phyloP scores from a whole-genome alignment of 371 early-diverging fungal genomes.

The Nematocida sp. region DNA sequence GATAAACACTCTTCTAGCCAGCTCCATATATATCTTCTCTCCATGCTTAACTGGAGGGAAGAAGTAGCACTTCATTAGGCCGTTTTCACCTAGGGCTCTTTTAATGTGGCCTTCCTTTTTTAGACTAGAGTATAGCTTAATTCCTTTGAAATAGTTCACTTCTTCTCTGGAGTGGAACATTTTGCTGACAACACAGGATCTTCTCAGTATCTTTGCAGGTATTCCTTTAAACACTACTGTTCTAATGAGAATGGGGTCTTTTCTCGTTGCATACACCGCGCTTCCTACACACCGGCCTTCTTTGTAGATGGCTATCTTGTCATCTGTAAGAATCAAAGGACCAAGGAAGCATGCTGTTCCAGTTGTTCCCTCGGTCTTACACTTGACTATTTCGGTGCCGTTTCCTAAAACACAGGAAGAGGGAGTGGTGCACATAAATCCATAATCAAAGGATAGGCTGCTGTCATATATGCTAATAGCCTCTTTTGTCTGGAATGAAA shows the following conservation, averaged over 20 bases:
- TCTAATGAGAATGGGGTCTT: constrained; percentile 64
- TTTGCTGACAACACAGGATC: constrained; percentile 60
- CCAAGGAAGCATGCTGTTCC: constrained; percentile 66
- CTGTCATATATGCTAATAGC: not conserved
- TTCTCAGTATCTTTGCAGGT: constrained; percentile 65
- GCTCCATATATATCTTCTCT: constrained; percentile 63
- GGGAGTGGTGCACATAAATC: constrained; percentile 11
- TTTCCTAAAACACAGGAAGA: constrained; percentile 26
- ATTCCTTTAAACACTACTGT: constrained; percentile 60
- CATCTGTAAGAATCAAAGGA: constrained; percentile 61
- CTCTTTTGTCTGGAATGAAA: constrained; percentile 25
- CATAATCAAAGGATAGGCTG: constrained; percentile 24
- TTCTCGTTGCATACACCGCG: constrained; percentile 32
- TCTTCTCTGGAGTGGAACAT: constrained; percentile 69
- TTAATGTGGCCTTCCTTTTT: constrained; percentile 67
- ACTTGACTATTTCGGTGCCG: constrained; percentile 59
- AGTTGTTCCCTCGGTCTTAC: constrained; percentile 36
- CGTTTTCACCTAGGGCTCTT: constrained; percentile 68
- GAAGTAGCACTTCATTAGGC: constrained; percentile 70
- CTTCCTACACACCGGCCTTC: constrained; percentile 14
- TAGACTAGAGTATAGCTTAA: constrained; percentile 58
- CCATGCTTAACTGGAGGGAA: constrained; percentile 64
- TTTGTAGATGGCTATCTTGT: constrained; percentile 31
- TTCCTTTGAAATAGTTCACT: constrained; percentile 68
- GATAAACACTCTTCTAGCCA: constrained; percentile 68